Evolutionary conservation across 2,329 filamentous ascomycete genomes (phyloP).

Genomic region (Hymenotorrendiella dingleyae): DNA sequence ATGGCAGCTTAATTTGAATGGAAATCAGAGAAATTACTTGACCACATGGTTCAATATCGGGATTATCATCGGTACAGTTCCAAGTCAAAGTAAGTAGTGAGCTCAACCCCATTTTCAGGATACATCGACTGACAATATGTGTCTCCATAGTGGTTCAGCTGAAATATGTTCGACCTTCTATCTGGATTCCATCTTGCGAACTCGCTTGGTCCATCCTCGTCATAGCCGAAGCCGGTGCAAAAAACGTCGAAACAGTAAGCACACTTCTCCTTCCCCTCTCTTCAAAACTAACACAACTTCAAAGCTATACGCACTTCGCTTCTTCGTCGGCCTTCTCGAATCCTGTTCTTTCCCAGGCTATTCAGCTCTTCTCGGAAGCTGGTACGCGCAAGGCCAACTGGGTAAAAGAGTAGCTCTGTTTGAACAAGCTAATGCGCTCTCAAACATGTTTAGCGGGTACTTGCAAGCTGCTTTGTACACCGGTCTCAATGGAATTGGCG

Average conservation of each 20-base stretch:
- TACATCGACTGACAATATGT: too few species aligned
- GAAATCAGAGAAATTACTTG: conserved; percentile 36
- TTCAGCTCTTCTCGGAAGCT: conserved; percentile 36
- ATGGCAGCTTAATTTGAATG: conserved; percentile 32
- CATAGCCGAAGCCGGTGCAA: conserved; percentile 32
- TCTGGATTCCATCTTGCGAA: conserved; percentile 36
- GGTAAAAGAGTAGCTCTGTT: conserved; percentile 37
- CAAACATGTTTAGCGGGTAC: conserved; percentile 38
- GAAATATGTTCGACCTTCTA: conserved; percentile 32
- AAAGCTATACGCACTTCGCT: conserved; percentile 26
- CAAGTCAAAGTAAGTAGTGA: too few species aligned
- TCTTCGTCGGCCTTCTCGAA: conserved; percentile 19
- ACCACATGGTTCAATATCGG: conserved; percentile 41
- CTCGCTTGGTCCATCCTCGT: conserved; percentile 25
- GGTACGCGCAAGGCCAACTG: conserved; percentile 38
- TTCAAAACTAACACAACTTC: conserved; percentile 34
- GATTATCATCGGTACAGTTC: conserved; percentile 43
- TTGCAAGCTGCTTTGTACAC: conserved; percentile 36
- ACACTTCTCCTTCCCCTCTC: too few species aligned
- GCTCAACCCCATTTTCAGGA: too few species aligned
- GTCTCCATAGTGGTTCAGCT: conserved; percentile 31
- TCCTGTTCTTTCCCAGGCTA: conserved; percentile 39
- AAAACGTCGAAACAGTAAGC: conserved; percentile 19
- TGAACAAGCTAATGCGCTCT: conserved; percentile 30
- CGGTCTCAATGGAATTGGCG: conserved; percentile 33